phyloP scores from a whole-genome alignment of 1,139 yeast genomes.

The Zygotorulaspora mrakii region DNA sequence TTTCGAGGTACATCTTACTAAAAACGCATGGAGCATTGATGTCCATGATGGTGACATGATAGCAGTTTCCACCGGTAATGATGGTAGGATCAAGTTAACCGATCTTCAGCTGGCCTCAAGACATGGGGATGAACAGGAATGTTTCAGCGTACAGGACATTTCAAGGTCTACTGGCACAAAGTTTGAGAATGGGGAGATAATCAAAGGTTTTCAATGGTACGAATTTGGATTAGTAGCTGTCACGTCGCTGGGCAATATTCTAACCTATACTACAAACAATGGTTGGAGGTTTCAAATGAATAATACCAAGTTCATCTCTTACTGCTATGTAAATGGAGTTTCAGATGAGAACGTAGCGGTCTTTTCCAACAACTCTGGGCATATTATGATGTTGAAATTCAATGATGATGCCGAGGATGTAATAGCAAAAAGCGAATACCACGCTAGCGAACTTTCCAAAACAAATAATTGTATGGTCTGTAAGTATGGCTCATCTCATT shows the following conservation, averaged over 20 bases:
- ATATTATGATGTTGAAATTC: slow-evolving; percentile 46
- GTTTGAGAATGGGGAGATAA: slow-evolving; percentile 49
- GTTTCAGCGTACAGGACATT: slow-evolving; percentile 39
- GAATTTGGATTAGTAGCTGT: slow-evolving; percentile 48
- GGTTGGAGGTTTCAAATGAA: slow-evolving; percentile 38
- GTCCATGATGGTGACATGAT: slow-evolving; percentile 45
- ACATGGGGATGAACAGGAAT: slow-evolving; percentile 29
- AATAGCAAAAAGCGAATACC: slow-evolving; percentile 15
- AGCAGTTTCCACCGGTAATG: slow-evolving; percentile 84
- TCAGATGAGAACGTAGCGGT: slow-evolving; percentile 41
- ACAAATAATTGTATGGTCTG: slow-evolving; percentile 51
- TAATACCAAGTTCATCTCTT: slow-evolving; percentile 43
- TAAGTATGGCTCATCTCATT: slow-evolving; percentile 27
- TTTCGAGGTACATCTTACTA: slow-evolving; percentile 70
- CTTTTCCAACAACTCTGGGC: slow-evolving; percentile 54
- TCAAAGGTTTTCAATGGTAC: slow-evolving; percentile 58
- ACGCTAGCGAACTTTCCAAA: slow-evolving; percentile 40
- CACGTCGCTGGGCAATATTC: slow-evolving; percentile 60
- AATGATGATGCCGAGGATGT: slow-evolving; percentile 29
- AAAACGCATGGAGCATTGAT: slow-evolving; percentile 85
- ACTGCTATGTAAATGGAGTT: slow-evolving; percentile 52
- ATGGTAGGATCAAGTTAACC: slow-evolving; percentile 69
- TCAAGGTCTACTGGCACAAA: slow-evolving; percentile 30
- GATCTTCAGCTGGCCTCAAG: slow-evolving; percentile 42
- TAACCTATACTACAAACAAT: slow-evolving; percentile 36